Percentiles rank a stretch among this genome's conserved stretches.
These are phyloP conservation scores for Heterobasidion occidentale DNA, from an alignment of 1,284 basidiomycete species.

Conservation along the genomic window DNA sequence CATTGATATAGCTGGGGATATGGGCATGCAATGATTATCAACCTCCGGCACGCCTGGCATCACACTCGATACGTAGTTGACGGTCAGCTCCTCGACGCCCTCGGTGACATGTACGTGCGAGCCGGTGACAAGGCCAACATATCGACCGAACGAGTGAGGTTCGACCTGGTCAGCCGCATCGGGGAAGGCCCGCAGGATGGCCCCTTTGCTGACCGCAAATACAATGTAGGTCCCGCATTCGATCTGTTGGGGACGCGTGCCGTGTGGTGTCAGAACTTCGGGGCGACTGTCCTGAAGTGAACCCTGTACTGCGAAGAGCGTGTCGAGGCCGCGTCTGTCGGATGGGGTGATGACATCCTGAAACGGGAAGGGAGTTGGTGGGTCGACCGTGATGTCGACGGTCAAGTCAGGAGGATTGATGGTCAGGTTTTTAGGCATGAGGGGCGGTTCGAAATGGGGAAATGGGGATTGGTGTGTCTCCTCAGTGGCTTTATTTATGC, in stretches of 20 bases:
- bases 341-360: no score
- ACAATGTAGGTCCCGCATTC: slow-evolving; percentile 15
- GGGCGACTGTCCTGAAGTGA: no score
- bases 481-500: no score
- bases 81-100: not conserved
- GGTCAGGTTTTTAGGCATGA: no score
- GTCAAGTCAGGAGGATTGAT: no score
- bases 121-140: slow-evolving; percentile 16
- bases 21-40: not conserved
- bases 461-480: no score
- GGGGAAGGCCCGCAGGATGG: slow-evolving; percentile 2
- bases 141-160: slow-evolving; percentile 10
- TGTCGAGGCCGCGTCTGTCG: no score
- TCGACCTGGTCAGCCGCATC: slow-evolving; percentile 5
- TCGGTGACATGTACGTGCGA: slow-evolving; percentile 6
- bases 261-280: not conserved
- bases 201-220: slow-evolving; percentile 13
- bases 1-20: not conserved
- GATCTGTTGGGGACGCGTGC: not conserved
- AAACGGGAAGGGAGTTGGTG: no score
- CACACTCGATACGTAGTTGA: not conserved
- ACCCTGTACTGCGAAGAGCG: no score
- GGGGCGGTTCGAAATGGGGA: no score
- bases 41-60: not conserved
- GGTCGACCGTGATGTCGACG: no score